Evolutionary conservation across 352 stramenopile genomes (phyloP).

Genomic region (Thalassiosira mediterranea): DNA sequence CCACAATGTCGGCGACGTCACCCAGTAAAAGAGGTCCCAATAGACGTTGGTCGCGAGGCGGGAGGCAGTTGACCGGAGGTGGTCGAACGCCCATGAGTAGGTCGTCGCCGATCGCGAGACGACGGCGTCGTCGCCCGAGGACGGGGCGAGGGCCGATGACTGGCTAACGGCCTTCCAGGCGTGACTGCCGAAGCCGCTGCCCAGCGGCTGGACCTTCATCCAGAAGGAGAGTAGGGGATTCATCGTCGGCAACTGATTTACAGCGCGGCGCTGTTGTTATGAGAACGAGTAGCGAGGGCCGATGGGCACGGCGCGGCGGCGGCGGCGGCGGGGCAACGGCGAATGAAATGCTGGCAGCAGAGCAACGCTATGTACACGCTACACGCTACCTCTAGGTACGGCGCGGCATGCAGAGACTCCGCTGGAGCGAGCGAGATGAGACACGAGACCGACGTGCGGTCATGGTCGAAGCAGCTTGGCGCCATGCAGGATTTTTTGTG

Average conservation of each 20-base stretch:
- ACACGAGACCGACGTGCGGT: no score
- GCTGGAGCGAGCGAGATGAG: no score
- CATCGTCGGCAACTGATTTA: conserved; percentile 4
- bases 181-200: conserved; percentile 12
- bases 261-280: not conserved
- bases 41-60: conserved; percentile 7
- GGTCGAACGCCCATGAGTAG: conserved; percentile 36
- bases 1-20: conserved; percentile 14
- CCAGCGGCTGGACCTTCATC: conserved; percentile 22
- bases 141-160: conserved; percentile 23
- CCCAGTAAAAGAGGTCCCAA: no score
- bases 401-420: no score
- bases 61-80: conserved; percentile 1
- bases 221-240: conserved; percentile 32
- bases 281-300: not conserved
- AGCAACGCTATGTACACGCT: no score
- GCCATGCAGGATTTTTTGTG: no score
- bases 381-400: no score
- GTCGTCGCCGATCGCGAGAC: not conserved
- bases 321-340: not conserved
- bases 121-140: not conserved
- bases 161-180: conserved; percentile 20
- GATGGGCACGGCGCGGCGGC: not conserved
- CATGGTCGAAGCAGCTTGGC: no score
- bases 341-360: no score